phyloP scores from a whole-genome alignment of 2,329 filamentous ascomycete species.

The Ceratocystis destructans region DNA sequence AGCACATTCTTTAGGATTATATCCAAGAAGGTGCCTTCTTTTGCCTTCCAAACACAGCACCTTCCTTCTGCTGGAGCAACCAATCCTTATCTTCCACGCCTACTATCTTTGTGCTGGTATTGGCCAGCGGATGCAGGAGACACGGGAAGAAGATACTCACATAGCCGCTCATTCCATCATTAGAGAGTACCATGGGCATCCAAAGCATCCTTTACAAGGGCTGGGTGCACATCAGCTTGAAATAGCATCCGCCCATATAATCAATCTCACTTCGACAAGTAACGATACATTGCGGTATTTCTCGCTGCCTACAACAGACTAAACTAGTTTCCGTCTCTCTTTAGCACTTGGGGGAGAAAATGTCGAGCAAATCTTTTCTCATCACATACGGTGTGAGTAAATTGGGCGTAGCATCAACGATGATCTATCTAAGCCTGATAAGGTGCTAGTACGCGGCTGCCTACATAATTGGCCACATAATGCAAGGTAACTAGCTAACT shows the following conservation, averaged over 20 bases:
- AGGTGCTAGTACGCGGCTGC: too few species aligned
- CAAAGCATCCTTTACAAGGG: background rate
- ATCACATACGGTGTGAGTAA: too few species aligned
- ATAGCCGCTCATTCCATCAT: background rate
- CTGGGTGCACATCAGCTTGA: background rate
- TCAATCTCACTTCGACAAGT: background rate
- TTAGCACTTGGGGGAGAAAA: too few species aligned
- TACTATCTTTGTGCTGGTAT: background rate
- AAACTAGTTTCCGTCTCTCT: too few species aligned
- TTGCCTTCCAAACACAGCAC: background rate
- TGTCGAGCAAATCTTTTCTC: too few species aligned
- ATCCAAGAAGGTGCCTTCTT: background rate
- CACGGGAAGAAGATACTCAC: background rate
- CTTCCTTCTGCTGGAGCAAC: background rate
- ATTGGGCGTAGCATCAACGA: too few species aligned
- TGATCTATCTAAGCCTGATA: too few species aligned
- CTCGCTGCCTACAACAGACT: too few species aligned
- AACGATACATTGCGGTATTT: too few species aligned
- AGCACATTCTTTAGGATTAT: too few species aligned
- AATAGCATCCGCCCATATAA: background rate
- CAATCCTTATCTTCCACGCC: background rate
- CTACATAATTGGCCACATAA: too few species aligned
- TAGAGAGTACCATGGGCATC: background rate
- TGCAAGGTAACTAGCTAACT: too few species aligned
- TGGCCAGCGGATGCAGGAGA: background rate